These are phyloP conservation scores for Pyrenula aspistea DNA, from an alignment of 495 filamentous ascomycete species.

Conservation along the genomic window DNA sequence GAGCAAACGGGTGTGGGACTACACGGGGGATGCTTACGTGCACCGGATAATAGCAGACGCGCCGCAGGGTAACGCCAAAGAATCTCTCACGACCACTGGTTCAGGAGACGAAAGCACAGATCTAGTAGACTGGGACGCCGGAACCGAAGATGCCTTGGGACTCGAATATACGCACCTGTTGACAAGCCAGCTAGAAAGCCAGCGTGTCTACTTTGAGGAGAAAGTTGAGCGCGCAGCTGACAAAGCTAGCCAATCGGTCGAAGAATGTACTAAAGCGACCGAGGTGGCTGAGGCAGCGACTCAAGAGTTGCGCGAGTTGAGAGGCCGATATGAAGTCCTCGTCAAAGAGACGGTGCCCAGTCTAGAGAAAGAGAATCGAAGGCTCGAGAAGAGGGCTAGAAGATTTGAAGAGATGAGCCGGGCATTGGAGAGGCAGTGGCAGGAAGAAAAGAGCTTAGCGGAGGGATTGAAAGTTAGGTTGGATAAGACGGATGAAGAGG, in stretches of 20 bases:
- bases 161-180: constrained; percentile 91
- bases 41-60: constrained; percentile 90
- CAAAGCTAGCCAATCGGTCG: constrained; percentile 67
- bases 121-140: constrained; percentile 22
- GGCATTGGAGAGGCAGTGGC: constrained; percentile 60
- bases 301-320: constrained; percentile 37
- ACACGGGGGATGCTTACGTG: constrained; percentile 86
- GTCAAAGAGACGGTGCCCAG: constrained; percentile 43
- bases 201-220: constrained; percentile 89
- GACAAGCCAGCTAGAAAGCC: constrained; percentile 80
- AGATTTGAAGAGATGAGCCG: constrained; percentile 67
- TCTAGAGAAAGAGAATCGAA: constrained; percentile 58
- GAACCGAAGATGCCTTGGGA: constrained; percentile 62
- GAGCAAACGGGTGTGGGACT: constrained; percentile 96
- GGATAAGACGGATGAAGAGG: constrained; percentile 46
- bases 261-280: constrained; percentile 50
- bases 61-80: constrained; percentile 52
- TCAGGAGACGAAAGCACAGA: constrained; percentile 31
- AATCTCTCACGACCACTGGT: constrained; percentile 71
- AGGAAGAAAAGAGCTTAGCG: constrained; percentile 80
- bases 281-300: constrained; percentile 38
- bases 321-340: constrained; percentile 42
- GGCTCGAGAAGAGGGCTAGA: constrained; percentile 52
- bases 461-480: constrained; percentile 68
- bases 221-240: constrained; percentile 83